Evolutionary conservation across 441 rosid genomes (phyloP).

Genomic region (Populus hybrid): DNA sequence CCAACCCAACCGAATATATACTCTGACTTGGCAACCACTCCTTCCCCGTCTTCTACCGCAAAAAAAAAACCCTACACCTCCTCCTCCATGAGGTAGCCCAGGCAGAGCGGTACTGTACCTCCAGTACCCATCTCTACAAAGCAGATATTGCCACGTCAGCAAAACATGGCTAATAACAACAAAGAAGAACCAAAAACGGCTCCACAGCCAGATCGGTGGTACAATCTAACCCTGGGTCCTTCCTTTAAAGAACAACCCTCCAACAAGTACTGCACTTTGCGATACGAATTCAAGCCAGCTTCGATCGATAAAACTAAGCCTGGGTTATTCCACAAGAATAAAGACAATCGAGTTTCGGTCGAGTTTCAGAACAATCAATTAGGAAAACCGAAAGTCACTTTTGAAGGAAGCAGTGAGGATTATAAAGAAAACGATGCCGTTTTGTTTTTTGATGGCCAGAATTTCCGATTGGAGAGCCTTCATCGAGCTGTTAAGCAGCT

Average conservation of each 20-base stretch:
- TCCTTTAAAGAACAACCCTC: slow-evolving; percentile 61
- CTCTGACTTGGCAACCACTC: neutral
- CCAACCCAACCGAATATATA: neutral
- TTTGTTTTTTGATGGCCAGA: slow-evolving; percentile 68
- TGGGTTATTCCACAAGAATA: slow-evolving; percentile 62
- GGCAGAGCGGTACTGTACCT: neutral
- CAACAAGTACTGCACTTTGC: slow-evolving; percentile 64
- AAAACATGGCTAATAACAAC: slow-evolving; percentile 52
- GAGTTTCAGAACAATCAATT: slow-evolving; percentile 81
- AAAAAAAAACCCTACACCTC: neutral
- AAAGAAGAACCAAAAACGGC: slow-evolving; percentile 65
- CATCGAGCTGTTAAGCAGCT: slow-evolving; percentile 80
- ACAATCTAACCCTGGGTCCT: slow-evolving; percentile 61
- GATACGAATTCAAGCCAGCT: slow-evolving; percentile 86
- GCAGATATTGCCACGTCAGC: slow-evolving; percentile 27
- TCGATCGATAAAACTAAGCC: slow-evolving; percentile 74
- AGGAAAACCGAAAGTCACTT: slow-evolving; percentile 70
- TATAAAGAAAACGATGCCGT: slow-evolving; percentile 81
- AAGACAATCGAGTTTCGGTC: slow-evolving; percentile 67
- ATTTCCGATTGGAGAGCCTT: slow-evolving; percentile 65
- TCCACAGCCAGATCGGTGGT: slow-evolving; percentile 80
- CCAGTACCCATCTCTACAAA: neutral
- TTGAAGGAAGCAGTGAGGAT: slow-evolving; percentile 81
- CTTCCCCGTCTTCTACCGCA: neutral
- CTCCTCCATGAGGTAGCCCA: neutral